Base-by-base conservation (phyloP, 345 rosid genomes). In the Eutrema heterophyllum region DNA sequence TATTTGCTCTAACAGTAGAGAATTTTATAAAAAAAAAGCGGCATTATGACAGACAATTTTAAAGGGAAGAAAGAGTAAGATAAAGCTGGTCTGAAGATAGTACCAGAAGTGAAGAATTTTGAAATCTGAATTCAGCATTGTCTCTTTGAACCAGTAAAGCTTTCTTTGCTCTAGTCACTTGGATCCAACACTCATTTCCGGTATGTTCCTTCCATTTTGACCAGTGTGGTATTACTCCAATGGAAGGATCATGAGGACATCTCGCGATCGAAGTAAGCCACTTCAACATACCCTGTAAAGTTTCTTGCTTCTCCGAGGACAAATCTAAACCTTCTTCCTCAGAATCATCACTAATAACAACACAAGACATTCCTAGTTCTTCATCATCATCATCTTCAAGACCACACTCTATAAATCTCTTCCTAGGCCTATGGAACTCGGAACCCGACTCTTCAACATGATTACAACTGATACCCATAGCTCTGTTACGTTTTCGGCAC, bases 211-310 rank as follows among this genome's bases (percentile, higher is more conserved):
- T 82, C 88, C 82, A 86, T 45, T 81, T 77, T 1, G 86, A 84
- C 10, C 60, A 73, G 15, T 78, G 79, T 11, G 84, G 86, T 65
- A 82, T 76, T 51, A 24, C 69, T 29, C 83, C 83, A 75, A 82
- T 41, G 13, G 83, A 74, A 68, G 83, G 83, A 87, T 83, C 81
- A 27, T 56, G 56, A 58, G 87, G 87, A 71, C 72, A 75, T 61
- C 29, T 84, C 41, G 96, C 93, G 58, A 82, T 80, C 64, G 51
- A 82, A 69, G 60, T 72, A 21, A 92, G 71, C 98, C 96, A 92
- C 60, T 78, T 77, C 59, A 92, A 68, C 89, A 92, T 83, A 44
- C 64, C 80, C 14, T 68, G 67, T 30, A 88, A 69, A 59, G 79
- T 74, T 56, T 69, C 78, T 61, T 80, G 75, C 65, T 62, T 44